Base-by-base conservation (phyloP, 345 rosid species). In the Citrus trifoliata region DNA sequence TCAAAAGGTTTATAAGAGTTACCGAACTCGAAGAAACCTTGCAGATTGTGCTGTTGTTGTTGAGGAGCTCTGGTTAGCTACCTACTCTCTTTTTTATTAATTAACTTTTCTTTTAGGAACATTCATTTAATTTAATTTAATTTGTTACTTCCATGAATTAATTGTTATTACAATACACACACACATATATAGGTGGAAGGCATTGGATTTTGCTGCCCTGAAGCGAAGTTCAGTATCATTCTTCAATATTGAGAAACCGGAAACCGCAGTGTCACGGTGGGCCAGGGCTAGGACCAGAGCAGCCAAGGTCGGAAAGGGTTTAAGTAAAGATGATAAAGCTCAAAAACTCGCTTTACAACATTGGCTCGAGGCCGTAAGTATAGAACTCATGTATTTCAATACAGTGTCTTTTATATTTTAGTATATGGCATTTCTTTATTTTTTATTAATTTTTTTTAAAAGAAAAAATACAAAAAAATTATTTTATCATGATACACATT, bases 331-430 rank as follows among this genome's bases (percentile, higher is more conserved):
- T 71, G 97, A 92, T 40, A 96, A 96, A 75, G 99, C 98, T 48
- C 95, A 90, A 77, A 90, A 92, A 82, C 81, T 95, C 67, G 97
- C 98, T 67, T 79, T 95, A 64, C 94, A 91, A 68, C 99, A 95
- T 62, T 96, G 99, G 97, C 94, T 96, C 55, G 99, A 96, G 89
- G 98, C 99, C 80, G 98, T 94, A 86, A 87, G 98, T 3, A 0
- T 46, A 46, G 3, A 46, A 10, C 51, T 46, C 51, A 46, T 46
- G 48, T 3, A 3, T 8, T 42, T 42, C 48, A 10, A 42, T 42
- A 12, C 16, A 42, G 48, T 12, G 4, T 85, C 59, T 51, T 16
- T 51, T 18, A 1, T 16, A 6, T 16, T 18, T 18, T 51, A 51
- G 18, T 3, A 9, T 38, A 38, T 38, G 42, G 42, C 42, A 38